Percentiles rank a stretch among this genome's conserved stretches.
Evolutionary conservation across 1,284 basidiomycete genomes (phyloP).

Genomic region (Filobasidium uniguttulatum): DNA sequence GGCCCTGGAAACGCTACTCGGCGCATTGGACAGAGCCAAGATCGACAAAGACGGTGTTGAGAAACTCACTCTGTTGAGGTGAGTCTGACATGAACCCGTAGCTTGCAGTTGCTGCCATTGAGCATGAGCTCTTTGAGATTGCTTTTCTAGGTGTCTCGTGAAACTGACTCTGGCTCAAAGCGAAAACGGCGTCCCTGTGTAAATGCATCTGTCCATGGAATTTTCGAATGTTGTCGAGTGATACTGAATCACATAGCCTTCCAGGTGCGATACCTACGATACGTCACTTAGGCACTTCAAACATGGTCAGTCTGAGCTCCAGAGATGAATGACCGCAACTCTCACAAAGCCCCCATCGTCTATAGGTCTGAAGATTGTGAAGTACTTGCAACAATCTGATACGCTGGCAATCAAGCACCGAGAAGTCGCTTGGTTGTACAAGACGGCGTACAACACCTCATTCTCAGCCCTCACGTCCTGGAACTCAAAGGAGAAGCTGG

Average conservation of each 20-base stretch:
- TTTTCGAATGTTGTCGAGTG: too few species aligned
- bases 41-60: neutral
- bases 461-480: conserved; percentile 3
- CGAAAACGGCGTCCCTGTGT: too few species aligned
- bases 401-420: neutral
- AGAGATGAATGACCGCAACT: too few species aligned
- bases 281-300: too few species aligned
- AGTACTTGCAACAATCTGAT: neutral
- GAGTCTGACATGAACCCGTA: too few species aligned
- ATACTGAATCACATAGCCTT: too few species aligned
- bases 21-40: neutral
- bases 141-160: too few species aligned
- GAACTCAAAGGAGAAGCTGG: neutral
- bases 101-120: too few species aligned
- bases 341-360: neutral
- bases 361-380: conserved; percentile 3
- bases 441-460: conserved; percentile 7
- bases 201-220: too few species aligned
- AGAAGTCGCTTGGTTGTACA: conserved; percentile 12
- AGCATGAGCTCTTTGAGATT: neutral
- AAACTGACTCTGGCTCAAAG: too few species aligned
- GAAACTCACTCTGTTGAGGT: neutral
- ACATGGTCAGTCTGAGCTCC: too few species aligned
- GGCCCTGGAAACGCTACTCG: neutral
- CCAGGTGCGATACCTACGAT: too few species aligned